These are phyloP conservation scores for Austroboletus novae-zelandiae DNA, from an alignment of 1,284 basidiomycete genomes.

Conservation along the genomic window DNA sequence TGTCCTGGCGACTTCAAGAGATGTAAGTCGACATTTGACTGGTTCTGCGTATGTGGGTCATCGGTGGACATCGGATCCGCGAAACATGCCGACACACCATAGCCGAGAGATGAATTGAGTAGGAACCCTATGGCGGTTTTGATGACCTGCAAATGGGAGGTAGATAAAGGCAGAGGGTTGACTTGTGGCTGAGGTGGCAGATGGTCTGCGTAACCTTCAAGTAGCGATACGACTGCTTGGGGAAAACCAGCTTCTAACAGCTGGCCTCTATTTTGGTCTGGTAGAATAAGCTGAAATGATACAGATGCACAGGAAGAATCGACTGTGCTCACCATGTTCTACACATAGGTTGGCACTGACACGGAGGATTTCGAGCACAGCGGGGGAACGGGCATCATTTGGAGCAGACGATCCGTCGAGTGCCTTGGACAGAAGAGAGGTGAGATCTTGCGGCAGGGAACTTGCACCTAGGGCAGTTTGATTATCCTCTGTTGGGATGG, in stretches of 20 bases:
- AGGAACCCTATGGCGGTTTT: conserved; percentile 79
- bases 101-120: conserved; percentile 76
- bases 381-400: conserved; percentile 41
- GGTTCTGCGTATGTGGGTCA: conserved; percentile 48
- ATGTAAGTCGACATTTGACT: conserved; percentile 63
- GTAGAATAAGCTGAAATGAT: conserved; percentile 1
- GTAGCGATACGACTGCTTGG: conserved; percentile 58
- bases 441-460: conserved; percentile 60
- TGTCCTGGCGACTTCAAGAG: conserved; percentile 62
- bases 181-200: conserved; percentile 42
- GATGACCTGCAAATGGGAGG: conserved; percentile 67
- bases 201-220: conserved; percentile 66
- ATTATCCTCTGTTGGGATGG: conserved; percentile 52
- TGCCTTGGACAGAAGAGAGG: conserved; percentile 54
- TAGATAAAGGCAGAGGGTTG: conserved; percentile 49
- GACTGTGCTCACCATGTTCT: conserved; percentile 60
- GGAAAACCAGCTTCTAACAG: conserved; percentile 70
- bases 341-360: conserved; percentile 78
- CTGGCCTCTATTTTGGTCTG: conserved; percentile 64
- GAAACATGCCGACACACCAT: conserved; percentile 46
- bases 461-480: conserved; percentile 67
- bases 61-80: conserved; percentile 1
- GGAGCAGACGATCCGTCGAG: conserved; percentile 50
- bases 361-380: conserved; percentile 65
- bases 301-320: not conserved